Base-by-base conservation (phyloP, 805 yeast species). In the Lachancea mirantina region DNA sequence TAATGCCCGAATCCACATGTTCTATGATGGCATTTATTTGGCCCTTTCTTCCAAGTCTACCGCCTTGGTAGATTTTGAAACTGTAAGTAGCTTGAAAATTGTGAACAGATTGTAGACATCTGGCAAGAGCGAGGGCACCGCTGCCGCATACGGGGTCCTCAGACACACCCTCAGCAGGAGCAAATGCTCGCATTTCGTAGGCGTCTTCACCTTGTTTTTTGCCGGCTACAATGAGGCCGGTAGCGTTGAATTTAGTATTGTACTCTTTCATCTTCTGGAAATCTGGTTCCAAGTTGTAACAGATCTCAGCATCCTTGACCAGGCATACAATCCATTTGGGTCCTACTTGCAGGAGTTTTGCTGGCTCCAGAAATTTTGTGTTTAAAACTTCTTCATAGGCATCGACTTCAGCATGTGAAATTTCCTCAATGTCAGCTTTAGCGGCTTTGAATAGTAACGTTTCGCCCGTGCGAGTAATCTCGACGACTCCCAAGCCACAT, bases 121-220 rank as follows among this genome's bases (percentile, higher is more conserved):
- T 48, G 10, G 49, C 51, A 20, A 57, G 45, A 1, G 65, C 55
- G 9, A 53, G 54, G 2, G 64, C 57, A n/a, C 76, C 76, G 39
- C 68, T 61, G 2, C 77, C 77, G 48, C 76, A 71, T 6, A 68
- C 76, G 1, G 76, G 76, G 45, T 71, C 77, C 38, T 72, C 77
- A n/a, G 40, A 29, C 1, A 61, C 52, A 10, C 61, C 63, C 2
- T 36, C 42, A 4, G 19, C 30, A 1, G 68, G 65, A 3, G 65
- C 64, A 46, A 70, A 66, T 8, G 70, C 68, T 41, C 77, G 57
- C 35, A 67, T 60, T 41, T 64, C 70, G 36, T 51, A 58, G 26
- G 54, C 58, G n/a, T 32, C 29, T 19, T 45, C 44, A n/a, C 40
- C 32, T 4, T 46, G 46, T 10, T 44, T 43, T 25, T 46, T 49